These are phyloP conservation scores for Leishmania guyanensis DNA, from an alignment of 208 protist genomes.

Conservation along the genomic window DNA sequence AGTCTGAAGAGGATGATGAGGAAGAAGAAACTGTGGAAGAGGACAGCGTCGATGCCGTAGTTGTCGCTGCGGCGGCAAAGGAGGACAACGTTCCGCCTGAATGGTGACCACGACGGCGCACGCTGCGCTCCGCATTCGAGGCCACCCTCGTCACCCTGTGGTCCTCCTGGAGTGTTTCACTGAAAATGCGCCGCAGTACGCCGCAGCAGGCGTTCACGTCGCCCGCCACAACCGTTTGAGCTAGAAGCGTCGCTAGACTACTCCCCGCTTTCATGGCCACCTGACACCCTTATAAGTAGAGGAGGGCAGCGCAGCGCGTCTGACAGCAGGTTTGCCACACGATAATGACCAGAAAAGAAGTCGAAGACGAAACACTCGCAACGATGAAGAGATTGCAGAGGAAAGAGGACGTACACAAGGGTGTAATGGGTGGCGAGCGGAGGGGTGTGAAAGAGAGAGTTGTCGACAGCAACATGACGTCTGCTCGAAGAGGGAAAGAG, in stretches of 20 bases:
- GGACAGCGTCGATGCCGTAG: neutral
- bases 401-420: neutral
- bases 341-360: neutral
- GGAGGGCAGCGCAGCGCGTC: neutral
- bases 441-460: neutral
- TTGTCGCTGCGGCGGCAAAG: neutral
- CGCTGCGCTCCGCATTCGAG: neutral
- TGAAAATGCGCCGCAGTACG: slow-evolving; percentile 69
- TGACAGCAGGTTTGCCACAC: neutral
- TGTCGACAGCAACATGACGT: neutral
- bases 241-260: slow-evolving; percentile 51
- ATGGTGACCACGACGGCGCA: neutral
- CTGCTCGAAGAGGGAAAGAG: neutral
- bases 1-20: slow-evolving; percentile 1
- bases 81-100: neutral
- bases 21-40: slow-evolving; percentile 17
- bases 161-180: slow-evolving; percentile 40
- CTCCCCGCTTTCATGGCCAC: slow-evolving; percentile 38
- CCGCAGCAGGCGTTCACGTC: slow-evolving; percentile 88
- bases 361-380: neutral
- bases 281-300: neutral
- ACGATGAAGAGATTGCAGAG: neutral
- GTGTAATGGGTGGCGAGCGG: neutral
- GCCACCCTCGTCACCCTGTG: neutral
- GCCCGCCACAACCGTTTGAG: slow-evolving; percentile 48